Evolutionary conservation across 768 basidiomycete genomes (phyloP).

Genomic region (Lentinula raphanica): DNA sequence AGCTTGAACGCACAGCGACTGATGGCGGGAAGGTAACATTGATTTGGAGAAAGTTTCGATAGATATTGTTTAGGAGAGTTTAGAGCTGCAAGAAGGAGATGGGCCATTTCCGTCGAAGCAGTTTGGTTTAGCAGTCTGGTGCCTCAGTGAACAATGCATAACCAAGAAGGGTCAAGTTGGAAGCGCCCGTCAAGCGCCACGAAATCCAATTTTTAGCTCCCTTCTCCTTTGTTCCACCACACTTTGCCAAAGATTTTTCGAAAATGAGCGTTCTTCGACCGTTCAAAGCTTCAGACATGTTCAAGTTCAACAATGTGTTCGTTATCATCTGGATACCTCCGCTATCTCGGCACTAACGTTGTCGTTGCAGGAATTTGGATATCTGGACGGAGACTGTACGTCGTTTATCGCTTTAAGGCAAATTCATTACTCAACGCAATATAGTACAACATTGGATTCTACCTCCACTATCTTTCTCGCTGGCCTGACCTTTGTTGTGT

Average conservation of each 20-base stretch:
- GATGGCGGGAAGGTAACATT: too few relatives aligned
- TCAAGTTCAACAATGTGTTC: slow-evolving; percentile 89
- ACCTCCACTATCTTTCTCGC: slow-evolving; percentile 79
- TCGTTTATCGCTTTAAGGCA: not conserved
- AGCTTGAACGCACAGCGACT: too few relatives aligned
- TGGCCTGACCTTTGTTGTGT: slow-evolving; percentile 92
- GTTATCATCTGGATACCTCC: slow-evolving; percentile 18
- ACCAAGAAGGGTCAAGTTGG: too few relatives aligned
- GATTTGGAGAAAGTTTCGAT: too few relatives aligned
- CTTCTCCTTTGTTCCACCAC: not conserved
- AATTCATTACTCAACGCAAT: not conserved
- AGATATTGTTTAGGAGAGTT: too few relatives aligned
- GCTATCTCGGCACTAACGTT: not conserved
- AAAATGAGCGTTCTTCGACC: slow-evolving; percentile 81
- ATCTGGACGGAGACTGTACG: slow-evolving; percentile 95
- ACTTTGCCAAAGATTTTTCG: not conserved
- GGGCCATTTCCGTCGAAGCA: too few relatives aligned
- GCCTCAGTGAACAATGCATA: too few relatives aligned
- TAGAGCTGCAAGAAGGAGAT: too few relatives aligned
- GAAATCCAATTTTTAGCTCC: too few relatives aligned
- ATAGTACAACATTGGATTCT: slow-evolving; percentile 86
- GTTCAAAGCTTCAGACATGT: slow-evolving; percentile 85
- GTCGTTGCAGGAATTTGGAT: slow-evolving; percentile 71
- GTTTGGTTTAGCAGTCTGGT: too few relatives aligned
- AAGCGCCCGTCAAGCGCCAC: not conserved